These are phyloP conservation scores for Lumnitzera racemosa DNA, from an alignment of 345 rosid species.

Conservation along the genomic window DNA sequence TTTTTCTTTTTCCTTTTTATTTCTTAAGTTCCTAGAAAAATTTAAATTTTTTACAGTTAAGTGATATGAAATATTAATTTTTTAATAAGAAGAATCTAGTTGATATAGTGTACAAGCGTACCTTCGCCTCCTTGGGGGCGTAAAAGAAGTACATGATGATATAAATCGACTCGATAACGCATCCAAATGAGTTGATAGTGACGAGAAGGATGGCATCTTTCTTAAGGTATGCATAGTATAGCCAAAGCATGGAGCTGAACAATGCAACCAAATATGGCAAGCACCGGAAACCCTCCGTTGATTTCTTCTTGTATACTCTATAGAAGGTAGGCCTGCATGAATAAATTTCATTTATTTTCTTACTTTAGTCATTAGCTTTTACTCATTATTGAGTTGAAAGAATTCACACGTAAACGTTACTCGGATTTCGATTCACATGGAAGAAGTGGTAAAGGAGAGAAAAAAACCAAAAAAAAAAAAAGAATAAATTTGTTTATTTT, in stretches of 20 bases:
- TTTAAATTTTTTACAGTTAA: no score
- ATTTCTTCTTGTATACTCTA: slow-evolving; percentile 54
- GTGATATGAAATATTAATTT: no score
- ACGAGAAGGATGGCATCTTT: slow-evolving; percentile 52
- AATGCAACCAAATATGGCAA: slow-evolving; percentile 80
- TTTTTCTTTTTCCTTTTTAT: no score
- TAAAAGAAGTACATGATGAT: slow-evolving; percentile 48
- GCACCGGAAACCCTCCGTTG: slow-evolving; percentile 73
- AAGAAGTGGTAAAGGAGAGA: neutral
- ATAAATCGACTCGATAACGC: slow-evolving; percentile 60
- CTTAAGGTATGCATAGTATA: slow-evolving; percentile 68
- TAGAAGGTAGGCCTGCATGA: slow-evolving; percentile 66
- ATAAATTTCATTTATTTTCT: no score
- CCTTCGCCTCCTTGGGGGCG: slow-evolving; percentile 48
- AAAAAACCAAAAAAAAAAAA: neutral
- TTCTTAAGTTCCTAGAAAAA: no score
- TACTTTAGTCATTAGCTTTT: no score
- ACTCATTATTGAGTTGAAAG: no score
- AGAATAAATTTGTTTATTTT: no score
- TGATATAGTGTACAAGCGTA: slow-evolving; percentile 7
- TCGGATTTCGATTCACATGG: no score
- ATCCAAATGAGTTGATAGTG: slow-evolving; percentile 84
- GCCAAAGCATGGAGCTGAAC: slow-evolving; percentile 92
- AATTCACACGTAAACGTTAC: no score
- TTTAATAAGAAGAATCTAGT: no score